phyloP scores from a whole-genome alignment of 192 early-diverging fungal genomes.

The Linnemannia exigua region DNA sequence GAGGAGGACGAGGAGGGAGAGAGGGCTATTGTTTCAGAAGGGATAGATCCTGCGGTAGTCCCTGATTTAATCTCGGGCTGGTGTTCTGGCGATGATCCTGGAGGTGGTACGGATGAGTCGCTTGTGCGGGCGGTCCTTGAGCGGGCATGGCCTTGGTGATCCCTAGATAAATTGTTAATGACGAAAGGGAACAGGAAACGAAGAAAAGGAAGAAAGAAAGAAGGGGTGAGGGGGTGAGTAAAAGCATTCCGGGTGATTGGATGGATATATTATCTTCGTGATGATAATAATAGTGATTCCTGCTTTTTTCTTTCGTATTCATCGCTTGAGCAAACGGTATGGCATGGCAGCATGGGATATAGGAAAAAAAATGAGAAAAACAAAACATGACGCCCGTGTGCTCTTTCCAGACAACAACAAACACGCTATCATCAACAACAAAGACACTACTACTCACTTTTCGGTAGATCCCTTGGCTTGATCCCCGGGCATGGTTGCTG shows the following conservation, averaged over 20 bases:
- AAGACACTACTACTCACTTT: background rate
- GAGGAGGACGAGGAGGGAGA: background rate
- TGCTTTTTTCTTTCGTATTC: background rate
- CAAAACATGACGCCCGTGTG: background rate
- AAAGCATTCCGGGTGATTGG: constrained; percentile 10
- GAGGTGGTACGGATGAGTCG: background rate
- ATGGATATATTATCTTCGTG: background rate
- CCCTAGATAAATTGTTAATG: background rate
- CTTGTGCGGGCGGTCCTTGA: background rate
- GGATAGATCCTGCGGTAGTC: background rate
- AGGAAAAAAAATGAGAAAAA: background rate
- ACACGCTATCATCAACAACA: background rate
- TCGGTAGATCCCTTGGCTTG: constrained; percentile 8
- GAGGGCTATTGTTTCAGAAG: background rate
- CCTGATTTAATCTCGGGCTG: background rate
- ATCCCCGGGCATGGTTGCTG: background rate
- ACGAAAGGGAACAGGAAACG: background rate
- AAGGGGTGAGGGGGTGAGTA: background rate
- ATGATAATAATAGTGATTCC: background rate
- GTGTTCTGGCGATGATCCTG: background rate
- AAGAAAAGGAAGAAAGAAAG: background rate
- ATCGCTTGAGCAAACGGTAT: background rate
- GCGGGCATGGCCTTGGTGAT: background rate
- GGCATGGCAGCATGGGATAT: background rate
- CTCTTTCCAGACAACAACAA: too few species aligned